These are phyloP conservation scores for Allium fistulosum DNA, from an alignment of 106 monocot genomes.

Conservation along the genomic window DNA sequence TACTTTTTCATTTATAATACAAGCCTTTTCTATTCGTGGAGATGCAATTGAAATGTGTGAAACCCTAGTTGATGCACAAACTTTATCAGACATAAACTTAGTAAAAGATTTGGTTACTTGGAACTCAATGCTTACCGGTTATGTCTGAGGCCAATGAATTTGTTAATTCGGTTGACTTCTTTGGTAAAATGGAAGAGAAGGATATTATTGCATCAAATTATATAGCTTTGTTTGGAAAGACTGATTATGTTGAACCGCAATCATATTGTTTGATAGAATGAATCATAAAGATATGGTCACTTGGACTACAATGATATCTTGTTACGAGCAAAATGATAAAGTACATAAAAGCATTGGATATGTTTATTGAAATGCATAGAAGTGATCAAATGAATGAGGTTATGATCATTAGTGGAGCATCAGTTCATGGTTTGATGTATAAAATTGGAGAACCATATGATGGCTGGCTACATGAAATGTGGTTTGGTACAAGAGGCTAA, in stretches of 20 bases:
- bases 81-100: conserved; percentile 51
- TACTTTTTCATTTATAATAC: conserved; percentile 59
- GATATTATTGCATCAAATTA: conserved; percentile 61
- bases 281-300: conserved; percentile 40
- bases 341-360: conserved; percentile 45
- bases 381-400: conserved; percentile 52
- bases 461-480: conserved; percentile 60
- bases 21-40: conserved; percentile 43
- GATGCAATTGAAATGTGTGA: conserved; percentile 32
- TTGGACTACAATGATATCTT: conserved; percentile 81
- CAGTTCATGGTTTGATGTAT: conserved; percentile 47
- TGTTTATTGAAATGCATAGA: conserved; percentile 49
- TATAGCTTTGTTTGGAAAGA: conserved; percentile 48
- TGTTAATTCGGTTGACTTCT: conserved; percentile 34
- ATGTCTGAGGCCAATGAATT: conserved; percentile 45
- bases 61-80: conserved; percentile 39
- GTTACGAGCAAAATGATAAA: conserved; percentile 69
- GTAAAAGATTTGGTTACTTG: conserved; percentile 65
- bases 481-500: conserved; percentile 42
- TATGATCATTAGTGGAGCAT: conserved; percentile 50
- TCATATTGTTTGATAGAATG: conserved; percentile 58
- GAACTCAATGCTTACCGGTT: conserved; percentile 75
- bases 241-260: conserved; percentile 31
- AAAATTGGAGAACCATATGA: conserved; percentile 87
- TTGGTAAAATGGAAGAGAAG: conserved; percentile 53